phyloP scores from a whole-genome alignment of 441 rosid species.

The Corymbia calophylla region DNA sequence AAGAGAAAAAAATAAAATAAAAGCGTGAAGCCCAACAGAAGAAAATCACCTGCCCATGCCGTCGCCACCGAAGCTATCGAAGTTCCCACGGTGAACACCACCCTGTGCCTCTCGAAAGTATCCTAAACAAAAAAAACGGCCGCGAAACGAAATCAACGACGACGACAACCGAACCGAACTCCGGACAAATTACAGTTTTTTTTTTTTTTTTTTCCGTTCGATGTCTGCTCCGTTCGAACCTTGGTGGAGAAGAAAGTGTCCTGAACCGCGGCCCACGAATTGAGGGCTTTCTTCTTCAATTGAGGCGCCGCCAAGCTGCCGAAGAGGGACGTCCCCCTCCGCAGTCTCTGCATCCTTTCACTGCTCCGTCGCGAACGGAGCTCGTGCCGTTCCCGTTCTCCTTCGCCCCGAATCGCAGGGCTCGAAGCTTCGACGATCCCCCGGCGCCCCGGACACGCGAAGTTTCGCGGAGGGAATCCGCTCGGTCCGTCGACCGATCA shows the following conservation, averaged over 20 bases:
- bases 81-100: conserved; percentile 83
- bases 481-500: background rate
- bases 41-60: conserved; percentile 71
- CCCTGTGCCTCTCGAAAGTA: conserved; percentile 72
- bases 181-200: background rate
- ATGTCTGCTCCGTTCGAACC: conserved; percentile 14
- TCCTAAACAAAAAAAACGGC: conserved; percentile 32
- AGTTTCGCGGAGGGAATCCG: background rate
- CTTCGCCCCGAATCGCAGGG: background rate
- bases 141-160: background rate
- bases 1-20: background rate
- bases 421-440: background rate
- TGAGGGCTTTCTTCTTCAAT: conserved; percentile 55
- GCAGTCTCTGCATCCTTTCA: conserved; percentile 54
- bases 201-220: background rate
- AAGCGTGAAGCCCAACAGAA: background rate
- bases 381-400: background rate
- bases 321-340: conserved; percentile 44
- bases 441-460: background rate
- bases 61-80: conserved; percentile 88
- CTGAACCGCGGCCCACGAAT: conserved; percentile 67
- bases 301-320: conserved; percentile 35
- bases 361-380: conserved; percentile 2
- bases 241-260: conserved; percentile 74
- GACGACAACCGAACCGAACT: background rate